Base-by-base conservation (phyloP, 352 stramenopile genomes). In the Phytophthora foliorum region DNA sequence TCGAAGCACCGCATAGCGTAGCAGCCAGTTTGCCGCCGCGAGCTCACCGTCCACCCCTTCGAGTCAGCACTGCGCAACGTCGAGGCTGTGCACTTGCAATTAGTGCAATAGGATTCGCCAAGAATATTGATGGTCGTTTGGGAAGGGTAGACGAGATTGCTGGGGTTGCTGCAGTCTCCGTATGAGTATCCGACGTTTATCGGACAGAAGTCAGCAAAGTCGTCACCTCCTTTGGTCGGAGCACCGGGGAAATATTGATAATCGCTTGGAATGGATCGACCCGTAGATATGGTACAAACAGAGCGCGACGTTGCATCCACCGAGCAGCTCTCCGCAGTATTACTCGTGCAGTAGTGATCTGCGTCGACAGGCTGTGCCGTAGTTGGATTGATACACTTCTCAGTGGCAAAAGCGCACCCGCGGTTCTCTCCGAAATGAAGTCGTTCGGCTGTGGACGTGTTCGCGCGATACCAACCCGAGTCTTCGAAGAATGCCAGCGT, bases 401-500 rank as follows among this genome's bases (percentile, higher is more conserved):
- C 76, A 1, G 31, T 89, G 5, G 86, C 80, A 45, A 95, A 94
- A 22, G 59, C 51, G 34, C 88, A 95, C 6, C 88, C 88, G 19
- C 77, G 81, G 2, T 79, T 78, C 34, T 80, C 77, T 11, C 88
- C 88, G 66, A 92, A 95, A 60, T 89, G 74, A 50, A 95, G 72
- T 27, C 82, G 73, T 46, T 91, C 67, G 16, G 76, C 77, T 31
- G 66, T 72, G 14, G 72, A 79, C 5, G 64, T 31, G 50, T 93
- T 94, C 0, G 86, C 69, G 16, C 78, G 79, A 67, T 95, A 95
- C 88, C 88, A 94, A 0, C 88, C 88, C 8, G 88, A 93, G 61
- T 94, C 88, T 50, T 93, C 81, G 53, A 95, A 94, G 42, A 91
- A 95, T 2, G 88, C 86, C 21, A 95, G 69, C 2, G 88, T 95